Base-by-base conservation (phyloP, 495 filamentous ascomycete species). In the Hypoxylon cercidicola region DNA sequence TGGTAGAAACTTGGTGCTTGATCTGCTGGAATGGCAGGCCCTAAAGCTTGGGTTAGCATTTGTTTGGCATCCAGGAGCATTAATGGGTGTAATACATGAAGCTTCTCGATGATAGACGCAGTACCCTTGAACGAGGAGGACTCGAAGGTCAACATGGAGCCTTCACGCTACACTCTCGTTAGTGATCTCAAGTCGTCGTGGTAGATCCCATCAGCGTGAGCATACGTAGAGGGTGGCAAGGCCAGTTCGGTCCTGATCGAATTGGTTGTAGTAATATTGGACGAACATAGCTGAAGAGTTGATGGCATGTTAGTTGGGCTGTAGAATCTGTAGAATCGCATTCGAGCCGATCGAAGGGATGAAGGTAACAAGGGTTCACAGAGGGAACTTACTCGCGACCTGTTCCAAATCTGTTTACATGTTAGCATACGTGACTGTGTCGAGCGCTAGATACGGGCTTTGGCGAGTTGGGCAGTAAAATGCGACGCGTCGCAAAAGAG, bases 121-220 rank as follows among this genome's bases (percentile, higher is more conserved):
- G 78, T 74, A 60, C 93, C 93, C 62, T 82, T 79, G 30, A 84
- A 59, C 12, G 87, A 81, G 25, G 68, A 50, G 32, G 78, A 85
- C 84, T 99, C 91, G 73, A 97, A 98, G 21, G 94, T 98, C 82
- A 98, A 82, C 90, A 96, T 96, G 40, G 95, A 98, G 41, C 88
- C 73, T 0, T 89, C 85, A 59, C 92, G 88, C 94, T 98, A 52
- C 74, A 56, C 15, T 19, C 34, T 30, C 13, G 16, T 64, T 59
- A 44, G 30, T 60, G 6, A 55, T 30, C 44, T 43, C 10, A 55
- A 37, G 23, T 15, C 37, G 37, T 63, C 34, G 48, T 41, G 6
- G 25, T 16, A 56, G 32, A 40, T 37, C 19, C 23, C 30, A 47
- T 10, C 3, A 20, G 16, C 12, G 21, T 12, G 18, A 20, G 35